These are phyloP conservation scores for Trichoderma koningii DNA, from an alignment of 2,329 filamentous ascomycete species.

Conservation along the genomic window DNA sequence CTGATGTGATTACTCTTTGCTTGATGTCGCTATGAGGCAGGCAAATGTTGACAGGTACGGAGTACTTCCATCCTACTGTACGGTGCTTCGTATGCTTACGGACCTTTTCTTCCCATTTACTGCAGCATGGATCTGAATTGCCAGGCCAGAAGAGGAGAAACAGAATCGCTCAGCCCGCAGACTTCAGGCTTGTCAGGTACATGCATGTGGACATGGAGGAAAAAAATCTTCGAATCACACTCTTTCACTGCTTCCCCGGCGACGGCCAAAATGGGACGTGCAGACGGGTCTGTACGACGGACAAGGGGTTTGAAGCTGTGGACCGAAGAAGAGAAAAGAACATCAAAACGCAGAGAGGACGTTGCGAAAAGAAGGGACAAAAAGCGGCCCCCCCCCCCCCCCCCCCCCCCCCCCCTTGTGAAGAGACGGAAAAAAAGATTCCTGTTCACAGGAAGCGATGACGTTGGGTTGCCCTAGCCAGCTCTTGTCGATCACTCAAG, in stretches of 20 bases:
- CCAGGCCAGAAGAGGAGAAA: too few species aligned
- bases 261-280: too few species aligned
- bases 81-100: background rate
- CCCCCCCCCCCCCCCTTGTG: background rate
- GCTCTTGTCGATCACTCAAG: slow-evolving; percentile 23
- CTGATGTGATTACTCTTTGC: background rate
- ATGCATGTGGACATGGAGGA: background rate
- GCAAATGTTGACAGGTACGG: too few species aligned
- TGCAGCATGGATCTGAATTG: too few species aligned
- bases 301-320: background rate
- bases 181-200: background rate
- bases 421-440: background rate
- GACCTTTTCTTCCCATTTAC: background rate
- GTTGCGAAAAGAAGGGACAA: background rate
- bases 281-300: too few species aligned
- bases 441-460: background rate
- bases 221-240: background rate
- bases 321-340: background rate
- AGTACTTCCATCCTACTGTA: too few species aligned
- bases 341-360: background rate
- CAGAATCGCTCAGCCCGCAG: background rate
- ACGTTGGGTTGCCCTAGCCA: background rate
- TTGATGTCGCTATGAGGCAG: too few species aligned
- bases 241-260: too few species aligned
- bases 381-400: background rate